These are phyloP conservation scores for Botryotinia globosa DNA, from an alignment of 2,329 filamentous ascomycete species.

Conservation along the genomic window DNA sequence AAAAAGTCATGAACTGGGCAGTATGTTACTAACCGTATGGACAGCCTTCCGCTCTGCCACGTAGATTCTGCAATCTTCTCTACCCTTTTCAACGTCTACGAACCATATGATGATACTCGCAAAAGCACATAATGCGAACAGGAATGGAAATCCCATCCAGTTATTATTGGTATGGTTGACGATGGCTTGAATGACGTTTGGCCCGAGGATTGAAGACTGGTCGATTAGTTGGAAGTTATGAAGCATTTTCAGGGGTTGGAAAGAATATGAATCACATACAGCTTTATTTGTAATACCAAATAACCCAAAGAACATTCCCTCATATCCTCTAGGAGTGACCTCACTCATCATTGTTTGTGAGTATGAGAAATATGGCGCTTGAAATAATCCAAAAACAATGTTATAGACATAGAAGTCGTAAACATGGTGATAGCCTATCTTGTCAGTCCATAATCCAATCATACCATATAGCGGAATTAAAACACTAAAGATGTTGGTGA, in stretches of 20 bases:
- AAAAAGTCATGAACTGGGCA: not conserved
- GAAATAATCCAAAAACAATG: constrained; percentile 43
- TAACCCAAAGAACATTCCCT: constrained; percentile 46
- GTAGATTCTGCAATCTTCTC: constrained; percentile 41
- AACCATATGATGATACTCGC: constrained; percentile 43
- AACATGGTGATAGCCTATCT: constrained; percentile 42
- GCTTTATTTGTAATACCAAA: constrained; percentile 46
- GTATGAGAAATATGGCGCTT: constrained; percentile 45
- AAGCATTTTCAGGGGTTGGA: not conserved
- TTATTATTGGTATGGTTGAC: constrained; percentile 44
- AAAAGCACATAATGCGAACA: constrained; percentile 41
- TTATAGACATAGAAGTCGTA: constrained; percentile 45
- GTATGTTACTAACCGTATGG: not conserved
- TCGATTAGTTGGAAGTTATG: not conserved
- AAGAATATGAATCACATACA: constrained; percentile 32
- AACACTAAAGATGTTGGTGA: constrained; percentile 43
- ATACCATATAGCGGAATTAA: constrained; percentile 45
- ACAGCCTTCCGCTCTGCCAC: constrained; percentile 39
- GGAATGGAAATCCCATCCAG: constrained; percentile 46
- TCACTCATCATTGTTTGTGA: constrained; percentile 47
- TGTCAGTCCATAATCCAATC: constrained; percentile 42
- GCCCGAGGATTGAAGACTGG: constrained; percentile 45
- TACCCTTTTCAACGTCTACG: constrained; percentile 43
- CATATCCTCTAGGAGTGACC: constrained; percentile 43
- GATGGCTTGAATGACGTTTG: constrained; percentile 45